Evolutionary conservation across 2,329 filamentous ascomycete genomes (phyloP).

Genomic region (Epichloe bromicola): DNA sequence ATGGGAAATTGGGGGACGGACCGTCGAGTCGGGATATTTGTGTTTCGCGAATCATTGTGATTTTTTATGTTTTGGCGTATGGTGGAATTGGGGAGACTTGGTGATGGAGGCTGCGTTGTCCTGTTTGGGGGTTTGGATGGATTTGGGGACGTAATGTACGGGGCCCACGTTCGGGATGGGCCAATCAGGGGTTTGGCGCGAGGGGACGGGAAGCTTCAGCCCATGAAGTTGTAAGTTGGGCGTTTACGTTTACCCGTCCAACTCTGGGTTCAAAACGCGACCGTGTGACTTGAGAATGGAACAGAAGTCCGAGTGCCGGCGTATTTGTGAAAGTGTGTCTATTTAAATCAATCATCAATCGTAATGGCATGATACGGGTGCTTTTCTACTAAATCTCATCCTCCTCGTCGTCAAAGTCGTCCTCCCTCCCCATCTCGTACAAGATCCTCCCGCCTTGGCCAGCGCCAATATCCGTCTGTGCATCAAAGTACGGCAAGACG

Average conservation of each 20-base stretch:
- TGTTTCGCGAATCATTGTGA: conserved; percentile 73
- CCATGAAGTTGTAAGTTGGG: background rate
- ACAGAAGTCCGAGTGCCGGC: too few species aligned
- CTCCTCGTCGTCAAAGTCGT: conserved; percentile 94
- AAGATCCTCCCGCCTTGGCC: conserved; percentile 87
- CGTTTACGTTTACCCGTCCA: background rate
- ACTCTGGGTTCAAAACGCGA: background rate
- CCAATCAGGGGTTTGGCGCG: conserved; percentile 7
- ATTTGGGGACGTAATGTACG: background rate
- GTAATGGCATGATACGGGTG: background rate
- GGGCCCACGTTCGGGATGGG: conserved; percentile 3
- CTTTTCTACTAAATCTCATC: conserved; percentile 76
- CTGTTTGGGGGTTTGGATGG: too few species aligned
- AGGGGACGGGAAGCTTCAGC: background rate
- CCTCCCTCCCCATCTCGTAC: conserved; percentile 93
- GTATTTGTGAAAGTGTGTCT: too few species aligned
- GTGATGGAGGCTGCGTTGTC: background rate
- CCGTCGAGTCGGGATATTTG: conserved; percentile 91
- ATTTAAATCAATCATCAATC: too few species aligned
- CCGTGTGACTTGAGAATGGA: too few species aligned
- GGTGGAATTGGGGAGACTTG: background rate
- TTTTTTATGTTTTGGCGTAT: background rate
- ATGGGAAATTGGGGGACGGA: conserved; percentile 23
- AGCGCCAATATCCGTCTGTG: conserved; percentile 64
- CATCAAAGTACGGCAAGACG: conserved; percentile 91